Base-by-base conservation (phyloP, 371 early-diverging fungal species). In the Mucor piriformis region DNA sequence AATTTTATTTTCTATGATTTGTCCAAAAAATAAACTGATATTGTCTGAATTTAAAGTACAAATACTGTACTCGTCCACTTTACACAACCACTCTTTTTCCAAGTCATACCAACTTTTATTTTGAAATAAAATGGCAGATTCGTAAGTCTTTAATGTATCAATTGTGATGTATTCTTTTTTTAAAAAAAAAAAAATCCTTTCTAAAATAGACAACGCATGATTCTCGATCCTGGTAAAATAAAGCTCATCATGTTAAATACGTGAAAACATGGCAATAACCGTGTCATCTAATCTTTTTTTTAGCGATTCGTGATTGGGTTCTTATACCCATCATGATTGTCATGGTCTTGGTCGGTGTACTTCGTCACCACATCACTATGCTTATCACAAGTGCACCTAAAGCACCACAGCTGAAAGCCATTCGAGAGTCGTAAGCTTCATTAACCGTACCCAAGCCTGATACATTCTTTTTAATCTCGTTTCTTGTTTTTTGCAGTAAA, bases 271-370 rank as follows among this genome's bases (percentile, higher is more conserved):
- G 5, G 5, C 38, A 38, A 5, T 38, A 15, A 10, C n/a, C n/a
- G n/a, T n/a, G n/a, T n/a, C n/a, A n/a, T n/a, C n/a, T n/a, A n/a
- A n/a, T n/a, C n/a, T n/a, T n/a, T n/a, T n/a, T n/a, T 37, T 4
- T 57, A 89, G 93, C 91, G 49, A 93, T 94, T 59, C 83, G 94
- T 51, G 86, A 93, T 74, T 94, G 95, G 98, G 97, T 98, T 11
- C 77, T 98, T 57, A 82, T 98, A 47, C 97, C 98, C 37, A 96
- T 98, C 72, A 92, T 95, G 87, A 61, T 95, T 27, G 95, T 96
- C 64, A 98, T 98, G 98, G 87, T 98, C 15, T 82, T 98, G 54
- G 95, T 97, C 20, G 98, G 98, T 47, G 73, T 96, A 11, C 76
- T 79, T 56, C 82, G 98, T 27, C 95, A 96, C 74, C 88, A 95